Evolutionary conservation across 1,139 yeast species (phyloP), one percentile per base, ranked within the genome.

Genomic region (Arxiozyma telluris): DNA sequence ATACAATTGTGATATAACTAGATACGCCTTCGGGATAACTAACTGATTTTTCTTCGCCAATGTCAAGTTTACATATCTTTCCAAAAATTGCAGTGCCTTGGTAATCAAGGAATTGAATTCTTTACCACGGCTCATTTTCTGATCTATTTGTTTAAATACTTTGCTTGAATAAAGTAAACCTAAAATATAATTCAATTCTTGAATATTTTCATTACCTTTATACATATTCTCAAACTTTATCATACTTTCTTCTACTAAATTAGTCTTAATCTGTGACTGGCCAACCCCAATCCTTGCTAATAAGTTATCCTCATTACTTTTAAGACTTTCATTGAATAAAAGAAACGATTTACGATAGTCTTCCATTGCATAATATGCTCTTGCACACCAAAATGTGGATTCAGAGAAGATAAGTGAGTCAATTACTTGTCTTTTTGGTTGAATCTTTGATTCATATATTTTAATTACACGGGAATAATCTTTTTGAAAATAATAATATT

Each of bases 251-350:
- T 89, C 91, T 18, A 79, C 70, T 50, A 87, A 82, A 41, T 85
- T 82, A 66, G 90, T 83, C 55, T 83, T 77, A 57, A 84, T 78
- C 65, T 89, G 93, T 3, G 96, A 81, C 68, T 89, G 94, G 0
- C 96, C 97, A 58, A 87, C 78, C 34, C 96, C 98, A 54, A 91
- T 74, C 61, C 82, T 81, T 0, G 97, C 84, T 41, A 87, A 75
- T 15, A 84, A 66, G 61, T 85, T 84, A 50, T 72, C 73, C 49
- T 83, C 87, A 63, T 84, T 81, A 49, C 76, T 71, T 61, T 80
- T 83, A 50, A 81, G 60, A n/a, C 94, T 80, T 61, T 80, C 89
- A 64, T 84, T 84, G 69, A 88, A 91, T 63, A 78, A 75, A 56
- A 79, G 79, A 62, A 89, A 87, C 0, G 98, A 85, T 58, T 79